Conservation (phyloP, 2,329 filamentous ascomycete species). For the Exophiala oligosperma region DNA sequence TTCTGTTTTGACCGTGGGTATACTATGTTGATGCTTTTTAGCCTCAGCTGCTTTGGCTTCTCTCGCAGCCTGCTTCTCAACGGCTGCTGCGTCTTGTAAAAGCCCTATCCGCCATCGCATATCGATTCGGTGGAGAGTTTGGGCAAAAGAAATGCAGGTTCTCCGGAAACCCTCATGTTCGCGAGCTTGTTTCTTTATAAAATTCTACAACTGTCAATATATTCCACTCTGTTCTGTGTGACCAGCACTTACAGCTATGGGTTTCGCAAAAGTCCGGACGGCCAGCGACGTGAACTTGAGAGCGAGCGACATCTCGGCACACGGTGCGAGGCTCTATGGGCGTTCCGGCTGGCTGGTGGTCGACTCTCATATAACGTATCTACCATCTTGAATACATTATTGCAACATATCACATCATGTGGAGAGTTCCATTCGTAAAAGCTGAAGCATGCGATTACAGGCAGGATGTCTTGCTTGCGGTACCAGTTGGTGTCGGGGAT, state of each 20-base stretch:
- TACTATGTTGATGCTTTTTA: conserved; percentile 54
- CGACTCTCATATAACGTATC: neutral
- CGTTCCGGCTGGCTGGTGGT: too few relatives aligned
- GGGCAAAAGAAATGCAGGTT: conserved; percentile 62
- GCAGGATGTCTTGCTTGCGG: too few relatives aligned
- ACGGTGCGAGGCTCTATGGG: too few relatives aligned
- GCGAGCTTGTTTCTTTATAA: conserved; percentile 66
- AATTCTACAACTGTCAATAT: conserved; percentile 50
- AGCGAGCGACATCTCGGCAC: conserved; percentile 45
- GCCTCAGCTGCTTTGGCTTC: conserved; percentile 56
- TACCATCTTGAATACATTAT: conserved; percentile 1
- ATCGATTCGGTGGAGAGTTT: conserved; percentile 64
- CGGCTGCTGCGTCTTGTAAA: conserved; percentile 60
- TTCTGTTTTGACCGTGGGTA: conserved; percentile 63
- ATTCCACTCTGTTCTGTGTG: neutral
- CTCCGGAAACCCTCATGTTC: conserved; percentile 67
- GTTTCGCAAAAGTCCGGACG: conserved; percentile 66
- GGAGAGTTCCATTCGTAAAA: neutral
- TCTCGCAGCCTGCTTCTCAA: conserved; percentile 44
- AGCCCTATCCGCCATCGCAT: conserved; percentile 68
- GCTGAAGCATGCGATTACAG: neutral
- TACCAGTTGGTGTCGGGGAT: neutral
- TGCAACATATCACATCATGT: neutral
- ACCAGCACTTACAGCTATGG: conserved; percentile 58
- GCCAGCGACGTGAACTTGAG: conserved; percentile 66